These are phyloP conservation scores for Hygrocybe coccinea DNA, from an alignment of 768 basidiomycete genomes.

Conservation along the genomic window DNA sequence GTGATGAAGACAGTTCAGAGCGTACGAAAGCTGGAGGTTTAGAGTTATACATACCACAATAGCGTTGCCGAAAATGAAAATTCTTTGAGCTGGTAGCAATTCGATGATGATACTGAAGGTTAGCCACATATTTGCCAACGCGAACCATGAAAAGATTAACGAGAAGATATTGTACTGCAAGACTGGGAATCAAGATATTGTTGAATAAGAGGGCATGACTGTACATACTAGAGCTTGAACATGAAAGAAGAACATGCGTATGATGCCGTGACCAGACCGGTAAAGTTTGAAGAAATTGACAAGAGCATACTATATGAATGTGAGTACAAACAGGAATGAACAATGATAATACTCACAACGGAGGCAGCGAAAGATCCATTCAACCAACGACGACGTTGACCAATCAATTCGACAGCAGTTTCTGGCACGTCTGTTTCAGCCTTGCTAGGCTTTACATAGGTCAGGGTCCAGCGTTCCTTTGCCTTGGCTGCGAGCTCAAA, in stretches of 20 bases:
- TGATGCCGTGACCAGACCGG: slow-evolving; percentile 76
- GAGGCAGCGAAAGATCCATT: slow-evolving; percentile 95
- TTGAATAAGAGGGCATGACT: neutral
- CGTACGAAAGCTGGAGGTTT: neutral
- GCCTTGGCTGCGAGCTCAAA: slow-evolving; percentile 95
- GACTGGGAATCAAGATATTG: neutral
- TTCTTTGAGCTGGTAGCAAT: slow-evolving; percentile 54
- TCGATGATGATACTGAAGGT: slow-evolving; percentile 96
- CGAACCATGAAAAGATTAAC: slow-evolving; percentile 89
- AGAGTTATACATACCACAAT: slow-evolving; percentile 51
- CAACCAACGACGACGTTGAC: slow-evolving; percentile 93
- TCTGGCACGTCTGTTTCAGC: slow-evolving; percentile 97
- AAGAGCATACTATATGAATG: slow-evolving; percentile 65
- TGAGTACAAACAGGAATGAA: slow-evolving; percentile 7
- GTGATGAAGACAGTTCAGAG: neutral
- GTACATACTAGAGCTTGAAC: slow-evolving; percentile 77
- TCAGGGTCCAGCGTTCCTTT: slow-evolving; percentile 81
- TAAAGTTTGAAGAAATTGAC: slow-evolving; percentile 91
- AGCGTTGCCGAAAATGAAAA: slow-evolving; percentile 67
- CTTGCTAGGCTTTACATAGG: slow-evolving; percentile 89
- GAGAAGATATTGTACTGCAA: slow-evolving; percentile 77
- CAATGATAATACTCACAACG: slow-evolving; percentile 49
- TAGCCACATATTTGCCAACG: slow-evolving; percentile 86
- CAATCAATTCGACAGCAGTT: slow-evolving; percentile 84
- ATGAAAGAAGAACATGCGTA: slow-evolving; percentile 97